These are phyloP conservation scores for Miscanthus lutarioriparius DNA, from an alignment of 176 grass and related monocot species.

Conservation along the genomic window DNA sequence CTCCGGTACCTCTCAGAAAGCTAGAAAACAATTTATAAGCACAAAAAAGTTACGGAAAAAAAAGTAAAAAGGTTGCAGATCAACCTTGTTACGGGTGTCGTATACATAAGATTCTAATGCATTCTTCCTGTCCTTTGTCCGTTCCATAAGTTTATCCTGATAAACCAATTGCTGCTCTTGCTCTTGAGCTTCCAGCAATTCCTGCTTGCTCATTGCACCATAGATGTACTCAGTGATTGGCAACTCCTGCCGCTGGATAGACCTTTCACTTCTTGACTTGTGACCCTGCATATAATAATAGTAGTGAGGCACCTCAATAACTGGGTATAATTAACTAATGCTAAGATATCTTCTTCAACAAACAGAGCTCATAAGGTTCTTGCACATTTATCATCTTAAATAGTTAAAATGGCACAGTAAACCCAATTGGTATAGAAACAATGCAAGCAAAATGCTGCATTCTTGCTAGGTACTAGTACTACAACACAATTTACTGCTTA, in stretches of 20 bases:
- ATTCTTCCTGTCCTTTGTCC: conserved; percentile 95
- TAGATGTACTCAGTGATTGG: conserved; percentile 55
- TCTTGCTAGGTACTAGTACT: conserved; percentile 28
- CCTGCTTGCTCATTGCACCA: conserved; percentile 67
- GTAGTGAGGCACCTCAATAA: conserved; percentile 3
- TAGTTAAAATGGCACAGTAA: conserved; percentile 12
- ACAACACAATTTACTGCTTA: background rate
- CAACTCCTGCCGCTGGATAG: conserved; percentile 53
- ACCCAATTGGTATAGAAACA: background rate
- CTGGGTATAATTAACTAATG: conserved; percentile 28
- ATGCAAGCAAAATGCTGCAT: background rate
- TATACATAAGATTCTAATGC: conserved; percentile 91
- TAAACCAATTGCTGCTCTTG: conserved; percentile 66
- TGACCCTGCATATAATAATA: conserved; percentile 54
- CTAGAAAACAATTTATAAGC: conserved; percentile 50
- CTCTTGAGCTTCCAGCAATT: conserved; percentile 73
- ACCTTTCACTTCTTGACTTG: conserved; percentile 47
- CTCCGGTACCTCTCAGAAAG: conserved; percentile 85
- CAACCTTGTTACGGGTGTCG: conserved; percentile 92
- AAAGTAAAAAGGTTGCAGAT: conserved; percentile 21
- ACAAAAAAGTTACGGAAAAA: background rate
- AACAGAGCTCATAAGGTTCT: background rate
- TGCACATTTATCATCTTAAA: conserved; percentile 21
- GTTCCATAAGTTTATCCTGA: conserved; percentile 86
- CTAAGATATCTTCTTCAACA: conserved; percentile 5